Percentiles rank a stretch among this genome's conserved stretches.
Conservation (phyloP, 768 basidiomycete genomes). For the Psilocybe subaeruginosa region DNA sequence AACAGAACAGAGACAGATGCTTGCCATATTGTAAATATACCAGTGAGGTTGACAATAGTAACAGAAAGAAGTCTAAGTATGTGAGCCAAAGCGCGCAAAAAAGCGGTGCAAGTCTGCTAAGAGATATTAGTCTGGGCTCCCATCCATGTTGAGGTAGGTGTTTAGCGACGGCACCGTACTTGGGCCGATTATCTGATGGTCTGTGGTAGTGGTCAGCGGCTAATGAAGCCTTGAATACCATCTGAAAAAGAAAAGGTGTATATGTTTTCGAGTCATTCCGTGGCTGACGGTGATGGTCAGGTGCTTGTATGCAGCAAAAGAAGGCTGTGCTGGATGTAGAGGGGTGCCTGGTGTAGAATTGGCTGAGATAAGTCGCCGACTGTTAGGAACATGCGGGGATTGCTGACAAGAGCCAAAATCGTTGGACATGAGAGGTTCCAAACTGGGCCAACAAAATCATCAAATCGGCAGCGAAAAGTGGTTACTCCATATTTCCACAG, state of each 20-base stretch:
- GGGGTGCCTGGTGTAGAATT: conserved; percentile 22
- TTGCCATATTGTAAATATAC: neutral
- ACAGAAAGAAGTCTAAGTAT: neutral
- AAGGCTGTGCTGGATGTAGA: conserved; percentile 20
- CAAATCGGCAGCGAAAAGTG: conserved; percentile 23
- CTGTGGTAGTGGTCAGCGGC: conserved; percentile 19
- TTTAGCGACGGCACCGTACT: conserved; percentile 17
- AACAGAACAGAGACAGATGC: neutral
- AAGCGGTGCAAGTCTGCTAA: neutral
- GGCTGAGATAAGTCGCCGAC: conserved; percentile 36
- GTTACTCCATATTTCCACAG: conserved; percentile 33
- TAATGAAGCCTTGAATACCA: conserved; percentile 15
- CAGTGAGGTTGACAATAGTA: neutral
- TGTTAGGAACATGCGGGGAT: conserved; percentile 31
- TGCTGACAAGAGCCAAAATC: conserved; percentile 11
- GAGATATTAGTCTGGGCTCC: neutral
- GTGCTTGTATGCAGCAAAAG: conserved; percentile 11
- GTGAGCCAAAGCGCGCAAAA: neutral
- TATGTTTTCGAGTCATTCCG: conserved; percentile 35
- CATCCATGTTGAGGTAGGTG: conserved; percentile 6
- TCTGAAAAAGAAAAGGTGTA: conserved; percentile 12
- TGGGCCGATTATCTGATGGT: conserved; percentile 18
- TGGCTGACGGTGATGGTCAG: conserved; percentile 26
- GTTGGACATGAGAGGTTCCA: conserved; percentile 23
- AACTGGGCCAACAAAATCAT: conserved; percentile 14